Conservation (phyloP, 495 filamentous ascomycete species). For the Talaromyces borbonicus region DNA sequence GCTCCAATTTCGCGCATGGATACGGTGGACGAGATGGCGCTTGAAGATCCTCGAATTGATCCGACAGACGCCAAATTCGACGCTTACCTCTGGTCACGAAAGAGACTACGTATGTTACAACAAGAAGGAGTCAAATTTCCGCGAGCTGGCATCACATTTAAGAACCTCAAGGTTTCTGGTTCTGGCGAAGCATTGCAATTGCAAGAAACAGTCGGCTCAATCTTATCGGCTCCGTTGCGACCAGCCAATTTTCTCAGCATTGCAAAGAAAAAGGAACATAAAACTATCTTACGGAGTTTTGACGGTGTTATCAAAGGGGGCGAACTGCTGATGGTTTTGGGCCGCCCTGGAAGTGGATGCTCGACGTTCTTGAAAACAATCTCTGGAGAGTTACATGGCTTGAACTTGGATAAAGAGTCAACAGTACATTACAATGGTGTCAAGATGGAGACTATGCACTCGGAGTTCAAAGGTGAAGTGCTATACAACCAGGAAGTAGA, state of each 20-base stretch:
- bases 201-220: conserved; percentile 43
- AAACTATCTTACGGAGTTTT: conserved; percentile 32
- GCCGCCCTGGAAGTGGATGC: conserved; percentile 35
- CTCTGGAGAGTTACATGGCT: conserved; percentile 27
- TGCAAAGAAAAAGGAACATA: conserved; percentile 10
- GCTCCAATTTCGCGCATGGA: conserved; percentile 27
- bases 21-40: conserved; percentile 31
- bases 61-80: conserved; percentile 47
- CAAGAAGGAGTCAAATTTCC: conserved; percentile 30
- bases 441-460: conserved; percentile 41
- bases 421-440: conserved; percentile 44
- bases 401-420: conserved; percentile 31
- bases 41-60: conserved; percentile 45
- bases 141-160: conserved; percentile 38
- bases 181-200: conserved; percentile 45
- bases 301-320: conserved; percentile 30
- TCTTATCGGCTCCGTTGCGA: conserved; percentile 39
- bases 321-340: conserved; percentile 32
- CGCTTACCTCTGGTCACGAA: conserved; percentile 47
- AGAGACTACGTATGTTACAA: conserved; percentile 33
- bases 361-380: conserved; percentile 35
- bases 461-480: conserved; percentile 54
- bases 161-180: conserved; percentile 44
- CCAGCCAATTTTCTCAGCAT: conserved; percentile 34
- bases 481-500: conserved; percentile 57